Conservation (phyloP, 2,329 filamentous ascomycete species). For the Ophiocordyceps australis region DNA sequence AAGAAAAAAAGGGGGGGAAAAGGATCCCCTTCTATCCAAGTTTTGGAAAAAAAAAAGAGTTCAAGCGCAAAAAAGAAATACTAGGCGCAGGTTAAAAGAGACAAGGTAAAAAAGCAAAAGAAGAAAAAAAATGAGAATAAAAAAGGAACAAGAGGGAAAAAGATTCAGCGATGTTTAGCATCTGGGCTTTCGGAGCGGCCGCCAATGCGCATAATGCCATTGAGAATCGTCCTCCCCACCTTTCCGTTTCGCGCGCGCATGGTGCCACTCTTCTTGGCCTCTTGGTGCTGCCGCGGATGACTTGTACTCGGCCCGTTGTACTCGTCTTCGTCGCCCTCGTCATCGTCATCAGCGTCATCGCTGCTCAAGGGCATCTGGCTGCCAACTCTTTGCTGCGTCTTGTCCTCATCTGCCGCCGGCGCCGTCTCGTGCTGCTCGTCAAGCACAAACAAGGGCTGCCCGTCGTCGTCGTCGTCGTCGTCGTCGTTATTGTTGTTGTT, state of each 20-base stretch:
- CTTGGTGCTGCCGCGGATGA: too few species aligned
- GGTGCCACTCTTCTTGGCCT: slow-evolving; percentile 9
- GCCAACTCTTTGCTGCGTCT: slow-evolving; percentile 20
- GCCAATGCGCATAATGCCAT: slow-evolving; percentile 25
- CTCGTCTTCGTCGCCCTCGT: slow-evolving; percentile 12
- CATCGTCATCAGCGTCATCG: slow-evolving; percentile 15
- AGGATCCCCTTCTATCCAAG: not conserved
- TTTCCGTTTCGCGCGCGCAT: slow-evolving; percentile 18
- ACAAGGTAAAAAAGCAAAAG: slow-evolving; percentile 1
- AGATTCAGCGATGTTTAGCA: too few species aligned
- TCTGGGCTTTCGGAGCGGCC: slow-evolving; percentile 21
- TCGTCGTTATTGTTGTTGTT: too few species aligned
- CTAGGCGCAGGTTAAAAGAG: not conserved
- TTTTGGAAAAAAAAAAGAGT: not conserved
- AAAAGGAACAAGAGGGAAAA: too few species aligned
- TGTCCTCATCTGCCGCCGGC: slow-evolving; percentile 8
- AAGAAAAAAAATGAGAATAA: slow-evolving; percentile 1
- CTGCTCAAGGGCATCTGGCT: slow-evolving; percentile 37
- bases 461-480: too few species aligned
- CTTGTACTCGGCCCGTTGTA: slow-evolving; percentile 8
- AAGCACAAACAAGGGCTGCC: too few species aligned
- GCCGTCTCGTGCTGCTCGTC: slow-evolving; percentile 29
- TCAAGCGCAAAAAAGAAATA: not conserved
- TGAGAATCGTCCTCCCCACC: slow-evolving; percentile 21
- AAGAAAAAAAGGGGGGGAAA: too few species aligned